phyloP scores from a whole-genome alignment of 1,284 basidiomycete genomes.

The Schizophyllum commune region DNA sequence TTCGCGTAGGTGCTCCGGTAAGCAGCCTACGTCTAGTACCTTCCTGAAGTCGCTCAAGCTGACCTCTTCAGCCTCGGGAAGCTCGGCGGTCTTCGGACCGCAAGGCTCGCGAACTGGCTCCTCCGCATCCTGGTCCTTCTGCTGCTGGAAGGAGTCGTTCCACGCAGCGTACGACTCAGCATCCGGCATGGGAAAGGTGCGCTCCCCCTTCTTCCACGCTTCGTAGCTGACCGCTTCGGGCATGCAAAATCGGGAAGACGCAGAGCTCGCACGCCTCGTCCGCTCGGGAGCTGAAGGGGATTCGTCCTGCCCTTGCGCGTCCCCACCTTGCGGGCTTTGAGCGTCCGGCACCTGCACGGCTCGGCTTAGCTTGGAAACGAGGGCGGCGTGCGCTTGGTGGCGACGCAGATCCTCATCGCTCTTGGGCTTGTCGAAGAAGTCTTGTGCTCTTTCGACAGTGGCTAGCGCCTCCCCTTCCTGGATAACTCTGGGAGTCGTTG shows the following conservation, averaged over 20 bases:
- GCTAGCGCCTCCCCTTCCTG: constrained; percentile 6
- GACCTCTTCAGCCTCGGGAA: constrained; percentile 2
- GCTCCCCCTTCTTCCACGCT: not conserved
- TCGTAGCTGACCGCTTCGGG: not conserved
- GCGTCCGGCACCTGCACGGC: no score
- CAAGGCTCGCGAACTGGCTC: constrained; percentile 1
- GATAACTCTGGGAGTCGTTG: constrained; percentile 2
- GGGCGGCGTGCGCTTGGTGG: no score
- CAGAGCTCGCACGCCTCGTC: not conserved
- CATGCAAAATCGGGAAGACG: not conserved
- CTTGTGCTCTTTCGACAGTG: not conserved
- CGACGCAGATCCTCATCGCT: not conserved
- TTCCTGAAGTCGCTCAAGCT: constrained; percentile 8
- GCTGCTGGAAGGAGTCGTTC: not conserved
- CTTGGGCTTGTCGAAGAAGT: not conserved
- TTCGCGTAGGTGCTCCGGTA: constrained; percentile 7
- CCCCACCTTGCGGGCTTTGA: no score
- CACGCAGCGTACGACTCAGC: not conserved
- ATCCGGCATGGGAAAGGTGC: not conserved
- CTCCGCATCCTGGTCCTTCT: not conserved
- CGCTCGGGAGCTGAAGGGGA: not conserved
- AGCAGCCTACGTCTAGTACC: constrained; percentile 5
- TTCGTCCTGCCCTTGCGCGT: no score
- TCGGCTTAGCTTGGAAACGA: no score
- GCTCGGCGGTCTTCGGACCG: constrained; percentile 13